Conservation (phyloP, 202 grass and related monocot species). For the Digitaria exilis region DNA sequence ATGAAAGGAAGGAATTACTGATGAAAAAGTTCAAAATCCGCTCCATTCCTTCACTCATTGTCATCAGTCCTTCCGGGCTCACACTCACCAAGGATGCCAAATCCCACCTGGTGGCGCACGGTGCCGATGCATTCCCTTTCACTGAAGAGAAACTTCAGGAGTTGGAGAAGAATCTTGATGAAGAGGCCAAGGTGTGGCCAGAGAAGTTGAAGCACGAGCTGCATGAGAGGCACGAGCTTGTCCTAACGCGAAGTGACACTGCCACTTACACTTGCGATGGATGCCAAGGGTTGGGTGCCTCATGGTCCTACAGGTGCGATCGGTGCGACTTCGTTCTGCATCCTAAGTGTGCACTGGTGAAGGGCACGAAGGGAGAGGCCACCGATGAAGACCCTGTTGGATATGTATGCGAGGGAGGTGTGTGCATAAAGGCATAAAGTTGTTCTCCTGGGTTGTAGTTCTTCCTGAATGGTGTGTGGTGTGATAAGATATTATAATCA, state of each 20-base stretch:
- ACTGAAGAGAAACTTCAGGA: slow-evolving; percentile 58
- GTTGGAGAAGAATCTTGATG: slow-evolving; percentile 49
- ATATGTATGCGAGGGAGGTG: slow-evolving; percentile 58
- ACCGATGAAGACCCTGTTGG: slow-evolving; percentile 30
- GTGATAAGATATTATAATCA: slow-evolving; percentile 16
- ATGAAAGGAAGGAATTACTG: slow-evolving; percentile 49
- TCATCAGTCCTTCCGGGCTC: slow-evolving; percentile 52
- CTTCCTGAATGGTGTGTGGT: not conserved
- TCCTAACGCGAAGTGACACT: slow-evolving; percentile 14
- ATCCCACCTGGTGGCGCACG: slow-evolving; percentile 39
- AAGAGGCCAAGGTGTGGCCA: slow-evolving; percentile 57
- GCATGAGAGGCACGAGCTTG: slow-evolving; percentile 68
- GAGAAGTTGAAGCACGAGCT: slow-evolving; percentile 62
- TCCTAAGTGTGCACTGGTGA: slow-evolving; percentile 49
- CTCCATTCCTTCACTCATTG: slow-evolving; percentile 59
- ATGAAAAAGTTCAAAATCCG: slow-evolving; percentile 49
- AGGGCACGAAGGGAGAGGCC: not conserved
- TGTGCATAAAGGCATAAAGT: slow-evolving; percentile 56
- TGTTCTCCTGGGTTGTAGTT: not conserved
- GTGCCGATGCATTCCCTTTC: slow-evolving; percentile 73
- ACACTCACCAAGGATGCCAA: slow-evolving; percentile 54
- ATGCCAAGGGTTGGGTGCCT: slow-evolving; percentile 43
- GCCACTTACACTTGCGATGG: slow-evolving; percentile 44
- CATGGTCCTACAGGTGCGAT: slow-evolving; percentile 62
- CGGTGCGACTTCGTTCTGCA: slow-evolving; percentile 76